A percentile compares a stretch with the other conserved stretches of the same genome.
Evolutionary conservation across 176 grass and related monocot genomes (phyloP).

Genomic region (Aegilops umbellulata): DNA sequence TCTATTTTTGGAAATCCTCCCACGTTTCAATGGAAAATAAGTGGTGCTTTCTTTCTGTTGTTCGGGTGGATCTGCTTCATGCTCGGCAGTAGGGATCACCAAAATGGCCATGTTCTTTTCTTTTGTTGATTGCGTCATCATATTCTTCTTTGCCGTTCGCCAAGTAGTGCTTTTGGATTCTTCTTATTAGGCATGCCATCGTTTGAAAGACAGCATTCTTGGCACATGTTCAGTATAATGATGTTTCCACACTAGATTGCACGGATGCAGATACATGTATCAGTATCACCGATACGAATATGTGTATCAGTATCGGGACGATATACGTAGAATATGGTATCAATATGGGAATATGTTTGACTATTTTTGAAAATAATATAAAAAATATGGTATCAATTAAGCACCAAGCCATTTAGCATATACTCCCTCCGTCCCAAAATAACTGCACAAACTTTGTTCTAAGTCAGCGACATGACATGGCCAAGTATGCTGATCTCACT

Average conservation of each 20-base stretch:
- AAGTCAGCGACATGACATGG: no score
- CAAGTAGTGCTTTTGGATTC: neutral
- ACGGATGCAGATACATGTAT: no score
- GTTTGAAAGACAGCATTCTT: neutral
- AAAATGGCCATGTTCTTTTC: neutral
- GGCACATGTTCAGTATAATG: neutral
- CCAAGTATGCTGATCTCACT: neutral
- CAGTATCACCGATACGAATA: no score
- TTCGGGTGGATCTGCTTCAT: neutral
- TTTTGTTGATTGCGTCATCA: neutral
- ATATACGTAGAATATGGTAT: no score
- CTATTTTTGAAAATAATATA: no score
- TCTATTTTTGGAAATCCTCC: neutral
- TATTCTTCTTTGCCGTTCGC: neutral
- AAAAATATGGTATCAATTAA: no score
- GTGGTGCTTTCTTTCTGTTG: neutral
- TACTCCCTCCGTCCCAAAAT: no score
- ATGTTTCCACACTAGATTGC: neutral
- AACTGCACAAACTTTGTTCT: no score
- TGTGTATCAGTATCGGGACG: no score
- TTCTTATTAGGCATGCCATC: neutral
- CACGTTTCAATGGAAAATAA: neutral
- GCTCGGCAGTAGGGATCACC: neutral
- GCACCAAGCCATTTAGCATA: no score
- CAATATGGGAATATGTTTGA: no score